These are phyloP conservation scores for Voacanga thouarsii DNA, from an alignment of 257 asterid genomes.

Conservation along the genomic window DNA sequence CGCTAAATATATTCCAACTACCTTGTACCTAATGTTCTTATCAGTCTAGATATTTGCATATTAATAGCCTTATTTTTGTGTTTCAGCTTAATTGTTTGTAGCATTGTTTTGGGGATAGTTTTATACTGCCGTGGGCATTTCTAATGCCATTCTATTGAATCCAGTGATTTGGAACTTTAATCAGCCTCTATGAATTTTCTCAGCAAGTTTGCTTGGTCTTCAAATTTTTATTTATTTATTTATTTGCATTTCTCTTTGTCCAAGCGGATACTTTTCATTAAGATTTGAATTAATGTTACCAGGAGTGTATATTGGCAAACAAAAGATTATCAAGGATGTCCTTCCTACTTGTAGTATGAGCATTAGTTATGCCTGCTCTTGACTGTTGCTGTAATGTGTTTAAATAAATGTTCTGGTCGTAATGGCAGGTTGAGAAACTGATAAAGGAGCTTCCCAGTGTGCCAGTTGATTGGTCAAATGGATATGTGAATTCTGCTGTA, in stretches of 20 bases:
- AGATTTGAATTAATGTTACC: not conserved
- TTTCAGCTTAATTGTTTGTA: not conserved
- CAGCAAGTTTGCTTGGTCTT: not conserved
- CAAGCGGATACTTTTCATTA: not conserved
- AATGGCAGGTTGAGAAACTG: constrained; percentile 72
- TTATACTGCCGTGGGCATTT: not conserved
- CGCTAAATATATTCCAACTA: not conserved
- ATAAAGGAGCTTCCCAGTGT: constrained; percentile 85
- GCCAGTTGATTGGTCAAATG: constrained; percentile 68
- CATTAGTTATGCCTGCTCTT: not conserved
- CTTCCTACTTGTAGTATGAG: not conserved
- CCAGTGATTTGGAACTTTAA: not conserved
- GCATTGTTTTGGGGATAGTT: not conserved
- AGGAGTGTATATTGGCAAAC: not conserved
- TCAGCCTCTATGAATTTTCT: not conserved
- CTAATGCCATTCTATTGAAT: not conserved
- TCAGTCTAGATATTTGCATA: not conserved
- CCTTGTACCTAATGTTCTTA: not conserved
- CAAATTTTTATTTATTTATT: not conserved
- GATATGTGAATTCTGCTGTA: constrained; percentile 35
- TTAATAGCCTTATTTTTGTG: not conserved
- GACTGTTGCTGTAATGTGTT: not conserved
- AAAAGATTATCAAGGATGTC: not conserved
- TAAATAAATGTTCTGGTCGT: not conserved
- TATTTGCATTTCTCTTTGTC: not conserved